Conservation (phyloP, 208 protist genomes). For the Acanthamoeba royreba region DNA sequence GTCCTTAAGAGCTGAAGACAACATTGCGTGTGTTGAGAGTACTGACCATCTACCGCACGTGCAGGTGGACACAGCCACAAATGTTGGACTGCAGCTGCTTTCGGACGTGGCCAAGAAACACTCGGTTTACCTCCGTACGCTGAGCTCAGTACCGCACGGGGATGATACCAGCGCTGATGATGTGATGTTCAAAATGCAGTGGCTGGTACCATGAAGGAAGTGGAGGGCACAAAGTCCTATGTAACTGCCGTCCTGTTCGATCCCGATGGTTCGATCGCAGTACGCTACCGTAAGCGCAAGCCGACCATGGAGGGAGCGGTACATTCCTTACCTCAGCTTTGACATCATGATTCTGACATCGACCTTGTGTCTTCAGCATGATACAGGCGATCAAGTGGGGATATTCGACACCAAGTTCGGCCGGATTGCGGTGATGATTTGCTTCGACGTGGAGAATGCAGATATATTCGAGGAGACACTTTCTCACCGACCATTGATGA, state of each 20-base stretch:
- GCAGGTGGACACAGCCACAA: neutral
- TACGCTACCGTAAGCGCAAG: neutral
- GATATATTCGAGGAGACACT: slow-evolving; percentile 50
- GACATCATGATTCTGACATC: neutral
- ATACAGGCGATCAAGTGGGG: neutral
- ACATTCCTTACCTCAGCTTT: neutral
- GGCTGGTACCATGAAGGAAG: neutral
- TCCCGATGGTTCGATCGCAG: neutral
- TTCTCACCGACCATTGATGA: neutral
- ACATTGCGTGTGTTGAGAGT: neutral
- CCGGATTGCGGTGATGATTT: slow-evolving; percentile 41
- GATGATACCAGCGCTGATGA: neutral
- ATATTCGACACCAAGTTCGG: slow-evolving; percentile 1
- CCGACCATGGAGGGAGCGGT: neutral
- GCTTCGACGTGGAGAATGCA: slow-evolving; percentile 52
- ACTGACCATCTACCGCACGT: no score
- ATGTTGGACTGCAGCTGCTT: neutral
- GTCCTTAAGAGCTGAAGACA: neutral
- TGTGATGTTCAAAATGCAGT: neutral
- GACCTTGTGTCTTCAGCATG: neutral
- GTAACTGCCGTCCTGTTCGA: neutral
- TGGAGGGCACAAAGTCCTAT: neutral
- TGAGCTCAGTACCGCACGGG: neutral
- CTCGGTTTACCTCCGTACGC: neutral
- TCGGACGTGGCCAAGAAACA: neutral